Conservation (phyloP, 805 yeast species). For the Yarrowia hollandica region DNA sequence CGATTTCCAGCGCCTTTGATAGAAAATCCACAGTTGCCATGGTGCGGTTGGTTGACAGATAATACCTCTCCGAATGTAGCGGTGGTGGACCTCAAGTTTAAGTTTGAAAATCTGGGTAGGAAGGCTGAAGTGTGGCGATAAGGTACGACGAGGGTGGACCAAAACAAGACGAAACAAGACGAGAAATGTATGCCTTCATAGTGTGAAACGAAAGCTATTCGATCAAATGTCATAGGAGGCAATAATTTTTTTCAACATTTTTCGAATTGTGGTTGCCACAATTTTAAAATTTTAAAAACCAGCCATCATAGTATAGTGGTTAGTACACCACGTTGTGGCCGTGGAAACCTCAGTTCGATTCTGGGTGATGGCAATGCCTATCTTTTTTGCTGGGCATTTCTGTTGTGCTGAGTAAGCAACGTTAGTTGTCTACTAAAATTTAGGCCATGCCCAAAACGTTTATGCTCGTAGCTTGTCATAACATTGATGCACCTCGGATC, state of each 20-base stretch:
- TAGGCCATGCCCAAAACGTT: neutral
- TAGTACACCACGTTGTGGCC: slow-evolving; percentile 30
- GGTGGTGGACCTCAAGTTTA: slow-evolving; percentile 5
- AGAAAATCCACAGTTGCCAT: slow-evolving; percentile 61
- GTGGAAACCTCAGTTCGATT: slow-evolving; percentile 30
- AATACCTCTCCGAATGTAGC: slow-evolving; percentile 10
- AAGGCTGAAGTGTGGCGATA: slow-evolving; percentile 22
- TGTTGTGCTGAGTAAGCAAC: neutral
- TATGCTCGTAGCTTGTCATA: slow-evolving; percentile 4
- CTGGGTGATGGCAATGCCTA: slow-evolving; percentile 24
- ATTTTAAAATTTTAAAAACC: neutral
- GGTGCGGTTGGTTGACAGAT: slow-evolving; percentile 10
- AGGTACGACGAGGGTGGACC: neutral
- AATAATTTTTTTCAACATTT: neutral
- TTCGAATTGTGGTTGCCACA: neutral
- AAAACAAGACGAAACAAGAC: neutral
- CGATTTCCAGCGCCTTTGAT: slow-evolving; percentile 90
- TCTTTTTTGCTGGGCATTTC: neutral
- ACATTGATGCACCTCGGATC: neutral
- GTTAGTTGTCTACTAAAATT: neutral
- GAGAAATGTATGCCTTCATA: neutral
- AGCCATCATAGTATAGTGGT: slow-evolving; percentile 30
- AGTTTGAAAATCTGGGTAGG: slow-evolving; percentile 22
- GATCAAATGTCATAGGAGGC: neutral
- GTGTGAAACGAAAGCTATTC: too few relatives aligned